phyloP scores from a whole-genome alignment of 495 filamentous ascomycete species.

The Podospora tetraspora region DNA sequence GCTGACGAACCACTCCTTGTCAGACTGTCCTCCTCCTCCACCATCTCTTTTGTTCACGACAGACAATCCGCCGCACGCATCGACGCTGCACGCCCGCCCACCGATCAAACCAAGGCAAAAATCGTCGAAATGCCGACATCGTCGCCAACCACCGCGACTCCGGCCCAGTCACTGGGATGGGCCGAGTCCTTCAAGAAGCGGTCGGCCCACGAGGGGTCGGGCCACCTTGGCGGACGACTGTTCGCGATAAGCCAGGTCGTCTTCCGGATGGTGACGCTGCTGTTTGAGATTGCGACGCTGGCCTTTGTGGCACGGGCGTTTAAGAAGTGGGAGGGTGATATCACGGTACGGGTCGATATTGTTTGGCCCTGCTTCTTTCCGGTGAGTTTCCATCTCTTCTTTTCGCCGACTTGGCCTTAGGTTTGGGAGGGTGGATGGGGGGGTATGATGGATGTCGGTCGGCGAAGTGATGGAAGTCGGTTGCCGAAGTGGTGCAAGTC shows the following conservation, averaged over 20 bases:
- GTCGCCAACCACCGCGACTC: neutral
- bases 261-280: conserved; percentile 11
- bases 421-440: too few species aligned
- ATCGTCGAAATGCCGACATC: neutral
- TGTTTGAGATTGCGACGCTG: conserved; percentile 18
- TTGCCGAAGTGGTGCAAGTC: neutral
- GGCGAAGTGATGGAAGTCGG: too few species aligned
- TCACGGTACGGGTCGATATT: conserved; percentile 20
- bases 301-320: conserved; percentile 20
- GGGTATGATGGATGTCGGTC: too few species aligned
- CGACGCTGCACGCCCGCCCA: neutral
- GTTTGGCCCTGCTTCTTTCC: conserved; percentile 28
- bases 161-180: neutral
- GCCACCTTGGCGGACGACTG: conserved; percentile 12
- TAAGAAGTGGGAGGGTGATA: conserved; percentile 16
- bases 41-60: neutral
- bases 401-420: neutral
- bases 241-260: conserved; percentile 19
- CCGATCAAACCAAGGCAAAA: too few species aligned
- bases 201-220: neutral
- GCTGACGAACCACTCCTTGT: neutral
- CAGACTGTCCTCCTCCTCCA: neutral
- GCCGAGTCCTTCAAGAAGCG: neutral
- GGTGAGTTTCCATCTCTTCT: conserved; percentile 10
- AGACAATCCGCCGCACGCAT: neutral